Percentiles rank a stretch among this genome's conserved stretches.
phyloP scores from a whole-genome alignment of 805 yeast species.

The Grigorovia yakushimaensis region DNA sequence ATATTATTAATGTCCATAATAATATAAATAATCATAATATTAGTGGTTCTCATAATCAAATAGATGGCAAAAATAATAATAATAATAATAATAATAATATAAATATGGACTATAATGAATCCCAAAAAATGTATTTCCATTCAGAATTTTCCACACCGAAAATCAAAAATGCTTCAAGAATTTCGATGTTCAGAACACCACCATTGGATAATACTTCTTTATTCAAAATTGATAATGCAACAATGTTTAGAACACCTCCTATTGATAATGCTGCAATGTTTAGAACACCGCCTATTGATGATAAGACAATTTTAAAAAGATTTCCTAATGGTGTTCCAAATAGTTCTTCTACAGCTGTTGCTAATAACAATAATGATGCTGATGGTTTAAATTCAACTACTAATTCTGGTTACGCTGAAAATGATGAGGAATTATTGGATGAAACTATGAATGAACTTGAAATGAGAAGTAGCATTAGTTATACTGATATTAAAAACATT shows the following conservation, averaged over 20 bases:
- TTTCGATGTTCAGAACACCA: conserved; percentile 13
- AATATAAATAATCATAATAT: background rate
- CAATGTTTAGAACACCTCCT: conserved; percentile 14
- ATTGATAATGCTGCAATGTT: conserved; percentile 9
- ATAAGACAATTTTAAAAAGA: background rate
- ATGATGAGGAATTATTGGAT: background rate
- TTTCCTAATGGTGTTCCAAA: background rate
- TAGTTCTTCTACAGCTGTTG: background rate
- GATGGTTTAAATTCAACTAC: background rate
- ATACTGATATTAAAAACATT: background rate
- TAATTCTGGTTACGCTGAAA: background rate
- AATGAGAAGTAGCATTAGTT: background rate
- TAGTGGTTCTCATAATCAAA: too few relatives aligned
- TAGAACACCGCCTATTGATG: conserved; percentile 12
- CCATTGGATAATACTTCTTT: conserved; percentile 4
- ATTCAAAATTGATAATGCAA: conserved; percentile 2
- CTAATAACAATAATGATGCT: background rate
- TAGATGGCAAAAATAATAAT: too few relatives aligned
- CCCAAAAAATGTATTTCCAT: background rate
- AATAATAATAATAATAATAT: too few relatives aligned
- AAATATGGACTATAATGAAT: background rate
- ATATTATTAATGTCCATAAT: background rate
- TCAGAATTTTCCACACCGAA: background rate
- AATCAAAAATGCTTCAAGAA: conserved; percentile 8
- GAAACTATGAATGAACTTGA: background rate